Base-by-base conservation (phyloP, 2,329 filamentous ascomycete species). In the Fusarium nelsonii region DNA sequence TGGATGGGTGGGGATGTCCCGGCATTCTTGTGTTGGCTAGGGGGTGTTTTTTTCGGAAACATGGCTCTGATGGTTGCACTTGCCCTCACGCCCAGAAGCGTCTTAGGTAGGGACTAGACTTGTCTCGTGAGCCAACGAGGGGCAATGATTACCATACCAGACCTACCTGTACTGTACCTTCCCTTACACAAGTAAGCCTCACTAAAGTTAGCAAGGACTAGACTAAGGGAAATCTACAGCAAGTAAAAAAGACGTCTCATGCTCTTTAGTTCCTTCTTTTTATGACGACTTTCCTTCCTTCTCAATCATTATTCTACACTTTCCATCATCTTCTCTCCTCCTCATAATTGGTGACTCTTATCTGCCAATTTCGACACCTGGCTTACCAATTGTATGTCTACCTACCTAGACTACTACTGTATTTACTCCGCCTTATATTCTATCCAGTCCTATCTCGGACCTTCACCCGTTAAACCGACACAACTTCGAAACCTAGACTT, bases 101-200 rank as follows among this genome's bases (percentile, higher is more conserved):
- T 28, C 46, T 33, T 28, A 36, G 39, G 20, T 28, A 36, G 39
- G 23, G 43, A 14, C 48, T 50, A 50, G 48, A 50, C 48, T 28
- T 68, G 59, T 68, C 66, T 69, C 56, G 52, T 66, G 65, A 65
- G 68, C 70, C 66, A 72, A 68, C 65, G 56, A 71, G 68, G 58
- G 65, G 60, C 62, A 45, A 61, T 56, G 58, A 70, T 73, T 70
- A 50, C 20, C 46, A 49, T 23, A 23, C 23, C 23, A 23, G 23
- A 23, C 23, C 23, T 23, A 23, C 23, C 23, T 23, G 23, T 50
- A 37, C 46, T 33, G 14, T 37, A 34, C 30, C 15, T 37, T 50
- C n/a, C 48, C 33, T 36, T 44, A 45, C 11, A 18, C 43, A 71
- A 58, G 55, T 64, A 70, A 65, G 62, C 67, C 56, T 69, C 62